Conservation (phyloP, 2,329 filamentous ascomycete genomes). For the Sordariomycetes sp. region DNA sequence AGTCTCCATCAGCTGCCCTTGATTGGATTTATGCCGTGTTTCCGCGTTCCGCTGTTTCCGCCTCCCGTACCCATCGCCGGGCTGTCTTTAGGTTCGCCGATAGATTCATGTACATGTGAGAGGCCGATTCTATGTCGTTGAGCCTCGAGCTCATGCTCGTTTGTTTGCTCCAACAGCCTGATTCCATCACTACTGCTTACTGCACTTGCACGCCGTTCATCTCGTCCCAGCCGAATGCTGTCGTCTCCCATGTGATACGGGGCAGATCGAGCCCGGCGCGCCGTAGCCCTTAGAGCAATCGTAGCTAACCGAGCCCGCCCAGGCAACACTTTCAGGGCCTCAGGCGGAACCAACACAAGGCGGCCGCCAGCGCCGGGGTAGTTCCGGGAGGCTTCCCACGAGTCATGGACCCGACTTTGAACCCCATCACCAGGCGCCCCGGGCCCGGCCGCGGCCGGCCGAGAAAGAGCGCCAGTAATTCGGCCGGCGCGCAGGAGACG, state of each 20-base stretch:
- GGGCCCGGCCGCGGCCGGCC: slow-evolving; percentile 43
- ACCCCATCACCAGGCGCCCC: slow-evolving; percentile 47
- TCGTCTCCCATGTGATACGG: neutral
- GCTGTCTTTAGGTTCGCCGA: neutral
- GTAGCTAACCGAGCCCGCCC: neutral
- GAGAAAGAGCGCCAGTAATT: slow-evolving; percentile 22
- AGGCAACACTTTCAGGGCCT: slow-evolving; percentile 51
- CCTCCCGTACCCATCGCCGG: neutral
- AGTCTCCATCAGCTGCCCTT: neutral
- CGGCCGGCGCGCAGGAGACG: slow-evolving; percentile 3
- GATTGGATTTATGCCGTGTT: neutral
- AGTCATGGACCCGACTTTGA: slow-evolving; percentile 34
- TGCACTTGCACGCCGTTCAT: too few species aligned
- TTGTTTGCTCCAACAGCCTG: too few species aligned
- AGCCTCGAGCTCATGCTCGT: too few species aligned
- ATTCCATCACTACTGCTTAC: too few species aligned
- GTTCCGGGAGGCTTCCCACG: slow-evolving; percentile 17
- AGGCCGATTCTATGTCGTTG: too few species aligned
- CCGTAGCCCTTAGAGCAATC: neutral
- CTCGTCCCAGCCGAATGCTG: neutral
- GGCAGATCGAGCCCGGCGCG: neutral
- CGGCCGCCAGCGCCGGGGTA: slow-evolving; percentile 23
- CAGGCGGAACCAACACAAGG: slow-evolving; percentile 39
- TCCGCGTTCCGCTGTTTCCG: neutral
- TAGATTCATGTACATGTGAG: neutral